These are phyloP conservation scores for Botrytis tulipae DNA, from an alignment of 2,329 filamentous ascomycete species.

Conservation along the genomic window DNA sequence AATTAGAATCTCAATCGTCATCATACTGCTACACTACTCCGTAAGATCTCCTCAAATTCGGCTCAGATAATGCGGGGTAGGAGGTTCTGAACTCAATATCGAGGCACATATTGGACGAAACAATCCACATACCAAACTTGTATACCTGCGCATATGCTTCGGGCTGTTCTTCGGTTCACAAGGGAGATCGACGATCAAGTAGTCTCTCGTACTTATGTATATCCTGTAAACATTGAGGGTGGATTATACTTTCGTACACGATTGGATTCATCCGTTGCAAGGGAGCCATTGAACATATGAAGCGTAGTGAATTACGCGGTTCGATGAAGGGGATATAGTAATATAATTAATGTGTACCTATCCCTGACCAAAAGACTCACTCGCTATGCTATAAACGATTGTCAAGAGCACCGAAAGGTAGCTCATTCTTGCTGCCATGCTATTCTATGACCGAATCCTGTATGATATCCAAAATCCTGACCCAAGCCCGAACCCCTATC, in stretches of 20 bases:
- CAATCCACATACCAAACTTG: background rate
- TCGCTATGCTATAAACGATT: constrained; percentile 9
- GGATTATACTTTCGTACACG: background rate
- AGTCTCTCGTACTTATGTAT: background rate
- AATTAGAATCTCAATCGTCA: background rate
- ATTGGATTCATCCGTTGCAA: background rate
- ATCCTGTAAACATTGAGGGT: background rate
- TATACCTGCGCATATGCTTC: background rate
- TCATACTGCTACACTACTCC: background rate
- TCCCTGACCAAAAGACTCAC: background rate
- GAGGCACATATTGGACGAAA: background rate
- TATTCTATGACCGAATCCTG: constrained; percentile 4
- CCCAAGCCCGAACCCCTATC: background rate
- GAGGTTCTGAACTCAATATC: background rate
- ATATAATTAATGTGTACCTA: background rate
- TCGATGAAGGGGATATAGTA: background rate
- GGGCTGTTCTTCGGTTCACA: background rate
- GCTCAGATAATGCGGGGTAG: background rate
- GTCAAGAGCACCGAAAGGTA: background rate
- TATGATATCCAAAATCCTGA: background rate
- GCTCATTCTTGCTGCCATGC: constrained; percentile 5
- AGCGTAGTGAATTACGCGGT: background rate
- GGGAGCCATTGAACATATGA: background rate
- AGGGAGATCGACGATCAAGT: background rate
- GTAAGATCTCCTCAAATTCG: background rate